Conservation (phyloP, 306 rosid species). For the Ormosia emarginata region DNA sequence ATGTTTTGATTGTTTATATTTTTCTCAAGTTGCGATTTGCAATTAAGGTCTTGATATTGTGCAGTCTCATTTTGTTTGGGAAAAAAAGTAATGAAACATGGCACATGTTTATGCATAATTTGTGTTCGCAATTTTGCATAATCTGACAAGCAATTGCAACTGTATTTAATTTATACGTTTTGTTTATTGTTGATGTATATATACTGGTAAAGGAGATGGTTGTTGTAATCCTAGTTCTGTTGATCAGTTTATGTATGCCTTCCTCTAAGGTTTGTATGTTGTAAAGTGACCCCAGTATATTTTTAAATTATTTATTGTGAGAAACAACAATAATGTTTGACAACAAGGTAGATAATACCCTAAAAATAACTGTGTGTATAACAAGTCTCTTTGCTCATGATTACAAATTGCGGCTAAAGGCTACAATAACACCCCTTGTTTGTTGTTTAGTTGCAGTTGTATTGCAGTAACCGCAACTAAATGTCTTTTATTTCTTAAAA, state of each 20-base stretch:
- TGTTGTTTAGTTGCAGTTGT: too few relatives aligned
- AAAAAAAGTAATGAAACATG: constrained; percentile 7
- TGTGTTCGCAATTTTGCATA: constrained; percentile 13
- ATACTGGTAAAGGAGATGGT: background rate
- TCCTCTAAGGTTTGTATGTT: constrained; percentile 1
- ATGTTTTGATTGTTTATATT: constrained; percentile 12
- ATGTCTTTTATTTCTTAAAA: too few relatives aligned
- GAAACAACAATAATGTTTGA: background rate
- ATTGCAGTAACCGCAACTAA: too few relatives aligned
- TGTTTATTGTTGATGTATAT: constrained; percentile 16
- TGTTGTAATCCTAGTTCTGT: background rate
- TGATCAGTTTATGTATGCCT: background rate
- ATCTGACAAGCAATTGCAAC: background rate
- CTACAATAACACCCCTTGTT: too few relatives aligned
- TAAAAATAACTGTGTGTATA: too few relatives aligned
- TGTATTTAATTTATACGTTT: background rate
- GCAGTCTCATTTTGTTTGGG: constrained; percentile 24
- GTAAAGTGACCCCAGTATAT: background rate
- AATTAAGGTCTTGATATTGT: constrained; percentile 19
- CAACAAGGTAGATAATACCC: too few relatives aligned
- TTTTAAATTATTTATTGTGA: background rate
- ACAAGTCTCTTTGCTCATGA: too few relatives aligned
- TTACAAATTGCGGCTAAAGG: too few relatives aligned
- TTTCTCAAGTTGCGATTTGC: constrained; percentile 1
- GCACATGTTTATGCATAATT: constrained; percentile 17